Evolutionary conservation across 768 basidiomycete genomes (phyloP).

Genomic region (Auriscalpium orientale): DNA sequence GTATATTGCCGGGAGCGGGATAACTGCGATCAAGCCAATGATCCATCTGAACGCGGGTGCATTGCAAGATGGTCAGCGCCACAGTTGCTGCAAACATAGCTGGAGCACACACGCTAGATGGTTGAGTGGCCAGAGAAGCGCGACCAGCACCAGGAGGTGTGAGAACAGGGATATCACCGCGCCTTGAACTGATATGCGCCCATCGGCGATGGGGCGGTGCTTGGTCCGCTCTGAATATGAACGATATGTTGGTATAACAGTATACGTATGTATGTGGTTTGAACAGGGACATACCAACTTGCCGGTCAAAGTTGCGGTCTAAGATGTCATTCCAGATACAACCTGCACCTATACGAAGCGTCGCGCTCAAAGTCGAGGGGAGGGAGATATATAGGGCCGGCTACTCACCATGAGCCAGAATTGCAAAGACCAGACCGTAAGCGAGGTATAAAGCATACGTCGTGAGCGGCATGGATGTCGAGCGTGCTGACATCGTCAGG

Average conservation of each 20-base stretch:
- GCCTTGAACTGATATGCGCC: constrained; percentile 12
- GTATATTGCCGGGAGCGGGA: constrained; percentile 19
- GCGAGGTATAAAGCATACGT: background rate
- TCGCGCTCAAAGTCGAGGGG: background rate
- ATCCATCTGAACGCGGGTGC: constrained; percentile 9
- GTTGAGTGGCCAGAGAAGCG: constrained; percentile 8
- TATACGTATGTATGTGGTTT: too few species aligned
- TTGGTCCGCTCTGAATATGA: constrained; percentile 17
- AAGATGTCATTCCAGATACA: constrained; percentile 1
- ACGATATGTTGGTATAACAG: background rate
- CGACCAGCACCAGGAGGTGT: constrained; percentile 6
- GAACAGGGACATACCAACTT: background rate
- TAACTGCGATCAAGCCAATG: constrained; percentile 15
- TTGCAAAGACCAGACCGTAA: background rate
- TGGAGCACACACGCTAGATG: constrained; percentile 7
- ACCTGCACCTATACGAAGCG: background rate
- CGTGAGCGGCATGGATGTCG: constrained; percentile 4
- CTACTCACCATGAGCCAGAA: background rate
- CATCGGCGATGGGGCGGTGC: constrained; percentile 14
- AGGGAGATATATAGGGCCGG: background rate
- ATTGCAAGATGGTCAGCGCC: background rate
- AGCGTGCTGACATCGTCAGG: constrained; percentile 16
- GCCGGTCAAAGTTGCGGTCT: background rate
- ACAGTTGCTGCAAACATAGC: background rate
- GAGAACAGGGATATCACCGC: constrained; percentile 11